Percentiles rank a stretch among this genome's conserved stretches.
These are phyloP conservation scores for Malassezia psittaci DNA, from an alignment of 1,284 basidiomycete species.

Conservation along the genomic window DNA sequence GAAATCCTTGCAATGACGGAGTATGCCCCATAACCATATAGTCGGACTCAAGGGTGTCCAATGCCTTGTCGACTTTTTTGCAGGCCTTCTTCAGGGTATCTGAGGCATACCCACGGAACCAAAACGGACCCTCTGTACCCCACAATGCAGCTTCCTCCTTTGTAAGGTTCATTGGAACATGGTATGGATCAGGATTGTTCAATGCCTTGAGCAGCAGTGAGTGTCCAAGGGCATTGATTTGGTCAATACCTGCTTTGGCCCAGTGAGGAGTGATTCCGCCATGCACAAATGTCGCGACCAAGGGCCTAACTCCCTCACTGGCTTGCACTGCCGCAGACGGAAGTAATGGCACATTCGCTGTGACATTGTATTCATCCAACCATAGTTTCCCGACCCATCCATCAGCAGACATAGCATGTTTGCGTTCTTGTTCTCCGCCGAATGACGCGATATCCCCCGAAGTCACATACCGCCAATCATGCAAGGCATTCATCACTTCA, in stretches of 20 bases:
- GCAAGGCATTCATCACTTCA: conserved; percentile 46
- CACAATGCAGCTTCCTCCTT: conserved; percentile 27
- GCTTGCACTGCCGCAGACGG: conserved; percentile 12
- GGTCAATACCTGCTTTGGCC: conserved; percentile 20
- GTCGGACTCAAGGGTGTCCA: conserved; percentile 9
- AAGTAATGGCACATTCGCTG: conserved; percentile 23
- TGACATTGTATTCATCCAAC: conserved; percentile 32
- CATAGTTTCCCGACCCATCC: conserved; percentile 44
- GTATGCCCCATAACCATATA: conserved; percentile 42
- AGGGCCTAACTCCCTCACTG: no score
- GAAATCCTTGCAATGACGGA: conserved; percentile 37
- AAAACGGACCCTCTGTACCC: conserved; percentile 32
- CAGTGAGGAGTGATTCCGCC: conserved; percentile 39
- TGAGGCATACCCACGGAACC: conserved; percentile 42
- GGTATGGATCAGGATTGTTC: conserved; percentile 1
- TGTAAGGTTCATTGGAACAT: conserved; percentile 23
- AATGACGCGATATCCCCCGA: conserved; percentile 47
- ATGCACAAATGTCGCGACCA: conserved; percentile 31
- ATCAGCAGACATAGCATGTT: conserved; percentile 47
- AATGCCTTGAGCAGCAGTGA: conserved; percentile 30
- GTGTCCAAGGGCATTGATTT: conserved; percentile 31
- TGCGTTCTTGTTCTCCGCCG: conserved; percentile 25
- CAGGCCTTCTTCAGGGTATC: conserved; percentile 23
- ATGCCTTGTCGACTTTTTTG: conserved; percentile 15
- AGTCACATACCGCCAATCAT: conserved; percentile 50